Conservation (phyloP, 495 filamentous ascomycete species). For the Talaromyces wortmannii region DNA sequence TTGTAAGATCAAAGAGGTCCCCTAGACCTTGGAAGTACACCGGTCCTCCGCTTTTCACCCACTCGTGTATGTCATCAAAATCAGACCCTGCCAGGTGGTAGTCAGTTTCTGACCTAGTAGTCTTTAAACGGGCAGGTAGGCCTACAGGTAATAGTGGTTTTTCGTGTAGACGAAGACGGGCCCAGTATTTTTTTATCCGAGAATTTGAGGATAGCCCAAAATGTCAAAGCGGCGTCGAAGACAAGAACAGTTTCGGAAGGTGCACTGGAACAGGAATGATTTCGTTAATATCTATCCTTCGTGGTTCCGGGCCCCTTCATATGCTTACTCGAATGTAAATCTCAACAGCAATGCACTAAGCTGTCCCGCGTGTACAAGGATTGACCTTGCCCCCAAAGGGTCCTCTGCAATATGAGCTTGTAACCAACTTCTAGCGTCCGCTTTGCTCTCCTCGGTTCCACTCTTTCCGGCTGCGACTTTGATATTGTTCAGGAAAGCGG, state of each 20-base stretch:
- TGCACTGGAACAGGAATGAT: background rate
- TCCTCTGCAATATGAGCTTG: constrained; percentile 1
- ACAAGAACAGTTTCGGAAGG: constrained; percentile 1
- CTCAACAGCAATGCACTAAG: constrained; percentile 1
- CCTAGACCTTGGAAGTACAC: constrained; percentile 3
- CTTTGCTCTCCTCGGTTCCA: constrained; percentile 3
- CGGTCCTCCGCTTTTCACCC: constrained; percentile 3
- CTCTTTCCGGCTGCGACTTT: constrained; percentile 4
- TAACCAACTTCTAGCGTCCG: constrained; percentile 1
- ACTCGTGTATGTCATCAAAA: constrained; percentile 5
- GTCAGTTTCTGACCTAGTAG: background rate
- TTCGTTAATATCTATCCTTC: background rate
- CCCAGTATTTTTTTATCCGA: background rate
- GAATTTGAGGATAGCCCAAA: constrained; percentile 5
- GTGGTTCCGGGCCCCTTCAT: background rate
- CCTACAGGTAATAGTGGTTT: constrained; percentile 3
- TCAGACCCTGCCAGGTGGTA: background rate
- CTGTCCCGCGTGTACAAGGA: constrained; percentile 4
- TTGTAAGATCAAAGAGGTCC: background rate
- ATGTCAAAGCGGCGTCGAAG: constrained; percentile 2
- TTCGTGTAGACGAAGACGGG: background rate
- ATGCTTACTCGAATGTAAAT: constrained; percentile 5
- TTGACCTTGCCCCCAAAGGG: constrained; percentile 4
- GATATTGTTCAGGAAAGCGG: constrained; percentile 3
- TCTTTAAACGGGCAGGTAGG: background rate